A percentile compares a stretch with the other conserved stretches of the same genome.
Conservation (phyloP, 129 eudicot genomes). For the Saussurea involucrata region DNA sequence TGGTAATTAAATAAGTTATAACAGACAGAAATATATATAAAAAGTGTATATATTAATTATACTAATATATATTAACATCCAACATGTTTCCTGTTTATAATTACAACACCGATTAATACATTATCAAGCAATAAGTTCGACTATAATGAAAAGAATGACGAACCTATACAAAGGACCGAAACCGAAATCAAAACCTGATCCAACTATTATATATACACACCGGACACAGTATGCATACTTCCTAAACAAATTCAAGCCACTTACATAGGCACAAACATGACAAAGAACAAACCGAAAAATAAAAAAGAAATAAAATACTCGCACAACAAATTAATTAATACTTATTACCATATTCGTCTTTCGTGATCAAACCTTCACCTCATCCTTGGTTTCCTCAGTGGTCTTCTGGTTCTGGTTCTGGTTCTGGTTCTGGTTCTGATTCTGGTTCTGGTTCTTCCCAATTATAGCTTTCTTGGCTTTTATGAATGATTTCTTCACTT, state of each 20-base stretch:
- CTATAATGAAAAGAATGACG: slow-evolving; percentile 24
- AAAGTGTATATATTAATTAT: too few species aligned
- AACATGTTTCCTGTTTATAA: slow-evolving; percentile 19
- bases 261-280: slow-evolving; percentile 21
- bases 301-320: background rate
- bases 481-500: slow-evolving; percentile 83
- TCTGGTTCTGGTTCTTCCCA: slow-evolving; percentile 38
- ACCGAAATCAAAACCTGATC: slow-evolving; percentile 11
- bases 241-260: slow-evolving; percentile 33
- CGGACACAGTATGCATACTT: slow-evolving; percentile 26
- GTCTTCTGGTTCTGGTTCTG: background rate
- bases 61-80: slow-evolving; percentile 24
- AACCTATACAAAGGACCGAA: slow-evolving; percentile 28
- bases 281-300: background rate
- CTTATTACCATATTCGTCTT: background rate
- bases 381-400: slow-evolving; percentile 24
- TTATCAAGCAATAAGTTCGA: slow-evolving; percentile 20
- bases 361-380: slow-evolving; percentile 11
- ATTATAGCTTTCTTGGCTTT: slow-evolving; percentile 91
- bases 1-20: background rate
- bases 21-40: background rate
- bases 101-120: slow-evolving; percentile 23
- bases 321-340: slow-evolving; percentile 1
- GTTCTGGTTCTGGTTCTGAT: too few species aligned
- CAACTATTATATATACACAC: slow-evolving; percentile 34